A percentile compares a stretch with the other conserved stretches of the same genome.
Conservation (phyloP, 768 basidiomycete species). For the Boletus sensibilis region DNA sequence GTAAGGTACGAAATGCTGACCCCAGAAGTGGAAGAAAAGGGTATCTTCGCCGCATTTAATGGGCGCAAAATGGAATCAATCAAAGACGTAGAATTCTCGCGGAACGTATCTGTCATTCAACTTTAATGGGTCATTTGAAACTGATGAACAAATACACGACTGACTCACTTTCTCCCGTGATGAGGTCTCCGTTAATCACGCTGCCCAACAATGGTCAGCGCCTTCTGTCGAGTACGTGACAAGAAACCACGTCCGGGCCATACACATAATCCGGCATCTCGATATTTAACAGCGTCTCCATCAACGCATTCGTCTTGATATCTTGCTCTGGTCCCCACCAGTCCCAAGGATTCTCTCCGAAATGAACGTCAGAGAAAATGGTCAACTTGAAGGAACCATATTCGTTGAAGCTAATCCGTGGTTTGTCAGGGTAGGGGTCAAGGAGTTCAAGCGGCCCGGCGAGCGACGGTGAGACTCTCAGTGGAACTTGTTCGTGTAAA, state of each 20-base stretch:
- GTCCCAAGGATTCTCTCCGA: conserved; percentile 74
- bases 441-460: conserved; percentile 22
- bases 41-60: conserved; percentile 52
- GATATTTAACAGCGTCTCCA: conserved; percentile 51
- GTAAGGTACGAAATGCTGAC: conserved; percentile 37
- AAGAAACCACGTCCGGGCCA: conserved; percentile 18
- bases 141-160: not conserved
- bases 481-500: not conserved
- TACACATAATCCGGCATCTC: conserved; percentile 74
- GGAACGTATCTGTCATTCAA: conserved; percentile 53
- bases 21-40: conserved; percentile 69
- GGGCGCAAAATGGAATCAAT: conserved; percentile 66
- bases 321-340: conserved; percentile 68
- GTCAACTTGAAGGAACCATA: conserved; percentile 71
- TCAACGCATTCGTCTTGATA: conserved; percentile 55
- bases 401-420: conserved; percentile 51
- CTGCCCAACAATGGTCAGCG: conserved; percentile 33
- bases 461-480: not conserved
- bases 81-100: conserved; percentile 62
- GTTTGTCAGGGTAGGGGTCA: conserved; percentile 46
- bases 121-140: not conserved
- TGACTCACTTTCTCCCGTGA: conserved; percentile 62
- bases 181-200: conserved; percentile 70
- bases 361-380: conserved; percentile 74
- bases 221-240: not conserved